Evolutionary conservation across 176 grass and related monocot species (phyloP).

Genomic region (barley (Hordeum vulgare)): MorexV3_pseudomolecules_assembly NC_058520.1:119329882-119330381

Average conservation of each 20-base stretch:
- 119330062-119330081: neutral
- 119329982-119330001: too few relatives aligned
- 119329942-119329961: neutral
- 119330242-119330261: neutral
- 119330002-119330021: neutral
- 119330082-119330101: neutral
- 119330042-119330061: neutral
- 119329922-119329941: neutral
- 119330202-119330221: neutral
- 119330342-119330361: conserved; percentile 60
- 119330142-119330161: neutral
- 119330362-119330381: conserved; percentile 32
- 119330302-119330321: conserved; percentile 37
- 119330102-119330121: neutral
- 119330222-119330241: too few relatives aligned
- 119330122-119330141: neutral
- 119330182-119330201: neutral
- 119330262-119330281: neutral
- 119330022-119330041: neutral
- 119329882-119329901: too few relatives aligned
- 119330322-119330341: conserved; percentile 6
- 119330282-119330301: neutral
- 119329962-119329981: neutral
- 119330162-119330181: neutral
- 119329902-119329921: neutral